phyloP scores from a whole-genome alignment of 768 basidiomycete genomes.

The Holtermannia corniformis region DNA sequence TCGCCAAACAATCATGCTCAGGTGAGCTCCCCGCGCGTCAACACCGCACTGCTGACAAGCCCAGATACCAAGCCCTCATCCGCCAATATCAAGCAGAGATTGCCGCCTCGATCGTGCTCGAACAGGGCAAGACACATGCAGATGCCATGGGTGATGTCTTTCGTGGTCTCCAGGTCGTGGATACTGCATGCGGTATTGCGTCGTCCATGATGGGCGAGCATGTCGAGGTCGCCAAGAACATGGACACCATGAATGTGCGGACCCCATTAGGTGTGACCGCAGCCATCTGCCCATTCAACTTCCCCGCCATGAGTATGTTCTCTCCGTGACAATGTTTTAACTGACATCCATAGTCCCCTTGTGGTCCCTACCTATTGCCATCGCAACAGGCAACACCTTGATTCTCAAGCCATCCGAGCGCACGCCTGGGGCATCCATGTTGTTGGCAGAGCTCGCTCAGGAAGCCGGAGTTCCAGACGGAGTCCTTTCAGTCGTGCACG shows the following conservation, averaged over 20 bases:
- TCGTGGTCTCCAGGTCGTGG: constrained; percentile 63
- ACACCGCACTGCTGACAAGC: no score
- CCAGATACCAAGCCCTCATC: constrained; percentile 70
- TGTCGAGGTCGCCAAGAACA: constrained; percentile 81
- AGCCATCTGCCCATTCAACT: constrained; percentile 47
- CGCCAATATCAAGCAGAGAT: constrained; percentile 73
- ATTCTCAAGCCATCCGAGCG: constrained; percentile 89
- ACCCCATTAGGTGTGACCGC: constrained; percentile 75
- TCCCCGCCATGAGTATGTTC: constrained; percentile 9
- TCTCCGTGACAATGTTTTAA: background rate
- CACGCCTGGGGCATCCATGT: constrained; percentile 90
- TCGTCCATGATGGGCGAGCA: constrained; percentile 73
- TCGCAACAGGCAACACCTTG: constrained; percentile 62
- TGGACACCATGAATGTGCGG: constrained; percentile 72
- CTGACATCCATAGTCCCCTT: constrained; percentile 1
- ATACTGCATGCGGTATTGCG: constrained; percentile 58
- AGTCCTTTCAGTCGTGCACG: constrained; percentile 79
- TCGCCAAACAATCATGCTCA: constrained; percentile 73
- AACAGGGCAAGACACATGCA: constrained; percentile 84
- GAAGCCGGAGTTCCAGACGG: constrained; percentile 49
- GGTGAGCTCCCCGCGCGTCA: constrained; percentile 57
- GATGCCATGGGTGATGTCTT: constrained; percentile 90
- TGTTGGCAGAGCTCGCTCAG: constrained; percentile 84
- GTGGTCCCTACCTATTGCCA: constrained; percentile 7
- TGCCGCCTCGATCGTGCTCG: constrained; percentile 74